Evolutionary conservation across 208 protist genomes (phyloP).

Genomic region (Leishmania tropica): DNA sequence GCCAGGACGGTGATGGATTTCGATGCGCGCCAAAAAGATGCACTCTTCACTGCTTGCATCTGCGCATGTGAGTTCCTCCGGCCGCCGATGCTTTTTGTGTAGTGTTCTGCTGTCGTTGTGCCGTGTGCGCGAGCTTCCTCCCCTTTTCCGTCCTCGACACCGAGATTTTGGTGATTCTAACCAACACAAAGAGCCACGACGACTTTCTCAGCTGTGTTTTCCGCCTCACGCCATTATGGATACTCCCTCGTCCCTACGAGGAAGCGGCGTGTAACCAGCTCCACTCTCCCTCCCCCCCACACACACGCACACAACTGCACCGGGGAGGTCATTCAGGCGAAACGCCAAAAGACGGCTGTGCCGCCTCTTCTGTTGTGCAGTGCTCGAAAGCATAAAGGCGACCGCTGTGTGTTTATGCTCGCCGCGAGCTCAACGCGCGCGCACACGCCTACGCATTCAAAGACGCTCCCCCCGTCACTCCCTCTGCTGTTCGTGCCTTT

Average conservation of each 20-base stretch:
- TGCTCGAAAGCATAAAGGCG: not conserved
- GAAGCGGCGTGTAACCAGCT: not conserved
- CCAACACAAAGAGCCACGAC: not conserved
- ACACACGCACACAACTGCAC: not conserved
- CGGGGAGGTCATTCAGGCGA: not conserved
- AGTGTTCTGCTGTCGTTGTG: not conserved
- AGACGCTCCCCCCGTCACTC: not conserved
- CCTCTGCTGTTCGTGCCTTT: not conserved
- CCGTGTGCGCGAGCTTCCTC: not conserved
- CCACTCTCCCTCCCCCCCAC: not conserved
- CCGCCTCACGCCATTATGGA: not conserved
- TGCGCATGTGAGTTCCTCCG: not conserved
- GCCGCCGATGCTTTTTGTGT: not conserved
- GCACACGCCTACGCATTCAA: not conserved
- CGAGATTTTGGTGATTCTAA: not conserved
- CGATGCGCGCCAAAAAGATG: not conserved
- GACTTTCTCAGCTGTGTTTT: not conserved
- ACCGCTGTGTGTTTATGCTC: not conserved
- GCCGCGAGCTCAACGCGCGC: not conserved
- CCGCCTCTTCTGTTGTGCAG: not conserved
- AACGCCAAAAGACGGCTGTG: not conserved
- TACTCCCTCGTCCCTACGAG: not conserved
- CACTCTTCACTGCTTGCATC: not conserved
- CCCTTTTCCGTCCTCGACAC: not conserved
- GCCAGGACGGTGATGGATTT: slow-evolving; percentile 38